Percentiles rank a stretch among this genome's conserved stretches.
These are phyloP conservation scores for Pyrus betulifolia DNA, from an alignment of 306 rosid genomes.

Conservation along the genomic window DNA sequence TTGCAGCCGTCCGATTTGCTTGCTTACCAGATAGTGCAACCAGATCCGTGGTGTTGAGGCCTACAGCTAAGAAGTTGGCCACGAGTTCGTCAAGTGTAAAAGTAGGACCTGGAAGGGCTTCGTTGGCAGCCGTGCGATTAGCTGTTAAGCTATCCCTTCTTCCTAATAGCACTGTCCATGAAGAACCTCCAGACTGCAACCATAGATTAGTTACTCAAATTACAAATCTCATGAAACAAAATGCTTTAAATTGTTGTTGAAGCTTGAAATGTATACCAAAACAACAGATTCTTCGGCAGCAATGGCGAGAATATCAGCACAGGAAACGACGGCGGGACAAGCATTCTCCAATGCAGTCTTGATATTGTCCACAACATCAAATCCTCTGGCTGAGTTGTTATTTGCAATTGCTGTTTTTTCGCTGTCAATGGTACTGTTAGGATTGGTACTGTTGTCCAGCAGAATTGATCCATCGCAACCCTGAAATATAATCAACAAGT, in stretches of 20 bases:
- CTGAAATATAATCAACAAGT: conserved; percentile 12
- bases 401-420: conserved; percentile 34
- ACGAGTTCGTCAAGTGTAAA: conserved; percentile 12
- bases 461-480: conserved; percentile 59
- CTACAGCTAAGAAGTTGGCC: background rate
- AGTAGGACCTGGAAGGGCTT: conserved; percentile 26
- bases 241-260: background rate
- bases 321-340: conserved; percentile 42
- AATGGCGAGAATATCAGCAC: conserved; percentile 30
- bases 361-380: conserved; percentile 36
- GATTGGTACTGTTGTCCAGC: conserved; percentile 23
- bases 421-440: conserved; percentile 19
- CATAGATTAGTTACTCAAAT: background rate
- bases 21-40: conserved; percentile 50
- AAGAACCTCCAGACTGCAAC: conserved; percentile 38
- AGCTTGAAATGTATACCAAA: conserved; percentile 13
- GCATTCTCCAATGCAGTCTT: conserved; percentile 28
- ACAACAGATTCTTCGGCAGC: conserved; percentile 30
- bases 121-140: conserved; percentile 18
- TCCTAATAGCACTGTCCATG: conserved; percentile 42
- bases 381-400: conserved; percentile 39
- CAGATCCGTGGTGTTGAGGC: conserved; percentile 33
- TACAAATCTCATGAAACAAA: background rate
- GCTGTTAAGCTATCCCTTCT: conserved; percentile 51
- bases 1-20: too few relatives aligned